Evolutionary conservation across 148 eudicot species (phyloP), one percentile per base, ranked within the genome.

Genomic region (Vaccinium myrtillus): DNA sequence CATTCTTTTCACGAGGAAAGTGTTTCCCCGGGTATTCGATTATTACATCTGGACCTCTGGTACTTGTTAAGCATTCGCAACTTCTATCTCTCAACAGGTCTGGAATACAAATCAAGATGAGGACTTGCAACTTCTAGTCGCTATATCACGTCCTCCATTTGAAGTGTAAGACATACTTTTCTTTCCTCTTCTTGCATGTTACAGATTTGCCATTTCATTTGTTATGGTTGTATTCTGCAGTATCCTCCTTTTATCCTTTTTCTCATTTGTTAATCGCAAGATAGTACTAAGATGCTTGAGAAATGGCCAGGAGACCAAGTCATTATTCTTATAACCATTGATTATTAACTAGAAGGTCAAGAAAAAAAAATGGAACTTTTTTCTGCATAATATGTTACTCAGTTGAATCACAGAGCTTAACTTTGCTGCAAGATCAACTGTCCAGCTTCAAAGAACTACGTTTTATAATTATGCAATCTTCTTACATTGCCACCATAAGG

Each of bases 91-190:
- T 36, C 70, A 27, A 76, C 93, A 94, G 98, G 82, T 95, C 85
- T 86, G 87, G 89, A 95, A 95, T 85, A 93, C 93, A 14, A 87
- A 90, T 55, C 80, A 88, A 82, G 48, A 85, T 36, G 96, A 94
- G 75, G 94, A 94, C 90, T 85, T 95, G 87, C 98, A 95, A 74
- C 76, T 95, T 83, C 83, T 95, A 46, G 92, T 91, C 84, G 65
- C 92, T 63, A 87, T 95, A 88, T 94, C 98, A 61, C 95, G 96
- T 56, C 98, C 98, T 36, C 98, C 98, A 25, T 89, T 90, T 30
- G 93, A 94, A 94, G 89, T 93, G 98, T 95, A 91, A 92, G 90
- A 67, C 32, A 50, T 25, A 58, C 23, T 86, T 84, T 86, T 51
- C 54, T 77, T 82, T 8, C 30, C 32, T 56, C 80, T 50, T 83